Percentiles rank a stretch among this genome's conserved stretches.
Evolutionary conservation across 108 stramenopile genomes (phyloP).

Genomic region (Fistulifera pelliculosa): DNA sequence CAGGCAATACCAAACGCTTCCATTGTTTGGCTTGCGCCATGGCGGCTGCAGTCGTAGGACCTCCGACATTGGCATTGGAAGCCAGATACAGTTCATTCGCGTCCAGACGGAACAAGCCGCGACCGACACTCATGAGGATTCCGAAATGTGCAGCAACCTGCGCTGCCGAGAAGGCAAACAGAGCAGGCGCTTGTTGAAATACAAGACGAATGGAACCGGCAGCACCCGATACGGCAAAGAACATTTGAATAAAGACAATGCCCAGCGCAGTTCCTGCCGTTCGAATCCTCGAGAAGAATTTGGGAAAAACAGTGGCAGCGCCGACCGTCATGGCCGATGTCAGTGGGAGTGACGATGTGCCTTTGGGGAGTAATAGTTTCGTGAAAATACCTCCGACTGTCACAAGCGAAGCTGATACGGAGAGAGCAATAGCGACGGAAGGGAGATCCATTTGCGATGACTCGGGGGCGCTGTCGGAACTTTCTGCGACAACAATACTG

Average conservation of each 20-base stretch:
- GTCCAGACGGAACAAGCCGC: conserved; percentile 50
- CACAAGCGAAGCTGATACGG: conserved; percentile 58
- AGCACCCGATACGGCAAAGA: conserved; percentile 88
- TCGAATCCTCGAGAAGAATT: conserved; percentile 49
- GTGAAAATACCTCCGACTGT: conserved; percentile 53
- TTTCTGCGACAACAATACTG: conserved; percentile 17
- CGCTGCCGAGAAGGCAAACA: conserved; percentile 73
- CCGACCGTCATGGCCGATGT: conserved; percentile 68
- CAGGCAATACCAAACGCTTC: conserved; percentile 76
- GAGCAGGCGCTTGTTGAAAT: conserved; percentile 69
- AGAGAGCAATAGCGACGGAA: conserved; percentile 45
- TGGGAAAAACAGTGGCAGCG: conserved; percentile 61
- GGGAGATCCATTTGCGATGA: conserved; percentile 32
- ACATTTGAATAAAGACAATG: conserved; percentile 78
- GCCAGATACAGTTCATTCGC: conserved; percentile 74
- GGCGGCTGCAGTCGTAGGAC: conserved; percentile 87
- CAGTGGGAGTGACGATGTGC: conserved; percentile 62
- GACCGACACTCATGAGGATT: conserved; percentile 57
- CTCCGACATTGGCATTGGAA: conserved; percentile 89
- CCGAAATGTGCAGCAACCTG: conserved; percentile 80
- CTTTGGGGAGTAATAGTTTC: conserved; percentile 23
- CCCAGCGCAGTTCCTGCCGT: conserved; percentile 58
- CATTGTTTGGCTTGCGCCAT: conserved; percentile 91
- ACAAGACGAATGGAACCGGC: conserved; percentile 74
- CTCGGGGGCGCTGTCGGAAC: conserved; percentile 9